A percentile compares a stretch with the other conserved stretches of the same genome.
These are phyloP conservation scores for Schwanniomyces sp. DNA, from an alignment of 805 yeast species.

Conservation along the genomic window DNA sequence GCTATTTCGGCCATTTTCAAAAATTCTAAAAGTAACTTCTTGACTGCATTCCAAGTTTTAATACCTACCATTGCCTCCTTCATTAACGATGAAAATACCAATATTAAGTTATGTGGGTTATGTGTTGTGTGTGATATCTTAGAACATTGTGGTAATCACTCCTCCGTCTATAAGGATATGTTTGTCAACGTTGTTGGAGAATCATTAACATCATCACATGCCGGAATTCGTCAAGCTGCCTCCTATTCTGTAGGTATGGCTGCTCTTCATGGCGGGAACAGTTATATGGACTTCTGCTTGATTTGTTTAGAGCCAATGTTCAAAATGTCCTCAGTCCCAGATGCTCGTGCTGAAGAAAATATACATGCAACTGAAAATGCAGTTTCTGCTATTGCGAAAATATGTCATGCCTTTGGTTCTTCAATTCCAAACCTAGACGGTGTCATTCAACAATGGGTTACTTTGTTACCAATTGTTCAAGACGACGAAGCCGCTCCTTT, in stretches of 20 bases:
- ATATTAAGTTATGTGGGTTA: slow-evolving; percentile 73
- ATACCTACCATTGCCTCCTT: slow-evolving; percentile 63
- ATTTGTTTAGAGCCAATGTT: slow-evolving; percentile 75
- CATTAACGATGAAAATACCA: slow-evolving; percentile 65
- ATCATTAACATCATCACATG: slow-evolving; percentile 61
- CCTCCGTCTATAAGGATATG: slow-evolving; percentile 61
- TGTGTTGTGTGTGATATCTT: slow-evolving; percentile 78
- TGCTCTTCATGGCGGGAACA: slow-evolving; percentile 73
- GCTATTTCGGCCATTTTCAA: slow-evolving; percentile 71
- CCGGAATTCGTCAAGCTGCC: slow-evolving; percentile 84
- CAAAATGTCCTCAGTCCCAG: slow-evolving; percentile 71
- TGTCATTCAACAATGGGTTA: slow-evolving; percentile 74
- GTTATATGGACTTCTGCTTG: slow-evolving; percentile 60
- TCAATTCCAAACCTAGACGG: slow-evolving; percentile 60
- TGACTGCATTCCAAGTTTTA: slow-evolving; percentile 63
- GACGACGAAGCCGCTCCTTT: slow-evolving; percentile 89
- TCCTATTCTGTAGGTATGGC: slow-evolving; percentile 82
- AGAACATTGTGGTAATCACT: slow-evolving; percentile 73
- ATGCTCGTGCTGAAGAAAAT: slow-evolving; percentile 83
- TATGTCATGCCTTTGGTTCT: slow-evolving; percentile 64
- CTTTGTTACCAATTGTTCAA: slow-evolving; percentile 74
- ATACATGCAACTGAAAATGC: slow-evolving; percentile 85
- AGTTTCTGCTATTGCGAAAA: slow-evolving; percentile 78
- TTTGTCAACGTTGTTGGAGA: slow-evolving; percentile 67
- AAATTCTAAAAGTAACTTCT: slow-evolving; percentile 54